These are phyloP conservation scores for Centaurea solstitialis DNA, from an alignment of 129 eudicot genomes.

Conservation along the genomic window DNA sequence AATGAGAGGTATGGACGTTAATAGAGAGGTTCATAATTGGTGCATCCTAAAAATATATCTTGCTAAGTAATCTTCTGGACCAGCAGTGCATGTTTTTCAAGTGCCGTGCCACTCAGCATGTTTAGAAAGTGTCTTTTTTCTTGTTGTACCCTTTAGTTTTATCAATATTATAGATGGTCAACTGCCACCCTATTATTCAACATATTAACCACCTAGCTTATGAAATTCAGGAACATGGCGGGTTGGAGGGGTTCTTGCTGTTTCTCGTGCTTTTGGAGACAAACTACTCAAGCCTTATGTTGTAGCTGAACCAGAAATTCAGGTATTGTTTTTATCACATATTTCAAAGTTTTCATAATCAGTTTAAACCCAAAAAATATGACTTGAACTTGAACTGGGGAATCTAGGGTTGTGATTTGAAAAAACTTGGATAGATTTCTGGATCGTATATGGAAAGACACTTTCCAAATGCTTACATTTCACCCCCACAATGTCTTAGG, in stretches of 20 bases:
- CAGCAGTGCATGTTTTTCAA: neutral
- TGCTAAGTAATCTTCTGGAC: neutral
- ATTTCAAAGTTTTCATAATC: neutral
- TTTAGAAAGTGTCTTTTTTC: neutral
- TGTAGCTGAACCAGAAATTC: slow-evolving; percentile 83
- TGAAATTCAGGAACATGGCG: slow-evolving; percentile 72
- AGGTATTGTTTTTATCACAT: slow-evolving; percentile 37
- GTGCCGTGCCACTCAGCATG: neutral
- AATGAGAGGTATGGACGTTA: neutral
- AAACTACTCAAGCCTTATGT: slow-evolving; percentile 73
- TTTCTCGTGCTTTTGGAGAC: slow-evolving; percentile 93
- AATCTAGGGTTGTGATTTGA: too few relatives aligned
- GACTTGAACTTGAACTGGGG: neutral
- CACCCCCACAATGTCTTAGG: too few relatives aligned
- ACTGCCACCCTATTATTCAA: neutral
- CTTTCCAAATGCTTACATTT: too few relatives aligned
- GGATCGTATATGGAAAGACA: too few relatives aligned
- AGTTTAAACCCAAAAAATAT: neutral
- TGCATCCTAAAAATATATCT: neutral
- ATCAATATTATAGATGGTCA: neutral
- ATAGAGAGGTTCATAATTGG: neutral
- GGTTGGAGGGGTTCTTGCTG: slow-evolving; percentile 88
- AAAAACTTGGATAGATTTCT: too few relatives aligned
- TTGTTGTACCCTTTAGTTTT: neutral
- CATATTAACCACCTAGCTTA: neutral